Evolutionary conservation across 2,329 filamentous ascomycete genomes (phyloP), one percentile per base, ranked within the genome.

Genomic region (Xylaria sp.): DNA sequence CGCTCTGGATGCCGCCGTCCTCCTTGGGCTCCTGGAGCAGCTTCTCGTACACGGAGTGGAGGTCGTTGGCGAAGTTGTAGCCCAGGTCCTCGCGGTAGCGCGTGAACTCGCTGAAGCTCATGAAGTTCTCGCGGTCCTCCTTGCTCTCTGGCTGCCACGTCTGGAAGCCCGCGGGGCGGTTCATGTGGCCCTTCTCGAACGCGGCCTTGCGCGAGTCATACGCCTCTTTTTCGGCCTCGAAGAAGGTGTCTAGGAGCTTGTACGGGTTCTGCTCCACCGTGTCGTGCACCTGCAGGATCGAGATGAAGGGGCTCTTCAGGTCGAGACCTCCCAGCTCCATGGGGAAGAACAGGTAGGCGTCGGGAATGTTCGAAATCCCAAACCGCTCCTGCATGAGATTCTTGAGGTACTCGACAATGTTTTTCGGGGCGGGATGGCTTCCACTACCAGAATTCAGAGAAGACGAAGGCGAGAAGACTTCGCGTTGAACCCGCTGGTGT

Each of bases 391-490:
- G 62, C 9, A 88, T 80, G 6, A 75, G 72, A 13, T 72, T 69
- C 46, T 83, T 81, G 1, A 88, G 74, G 57, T 84, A 78, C n/a
- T 79, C 76, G 0, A 78, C 78, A 1, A 86, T 79, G 24, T 77
- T 80, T 2, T 63, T 68, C 7, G 49, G 49, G 9, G 11, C 7
- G 18, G 49, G 1, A 66, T 64, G 48, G 16, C 61, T 48, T 37
- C 52, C 53, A 19, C 52, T 39, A 2, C 56, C 56, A 1, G 50
- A 45, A 7, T 50, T 44, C 4, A 59, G 54, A 0, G 66, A 67
- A 0, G 69, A 62, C 4, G 70, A 63, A 4, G 69, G 63, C 2
- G 72, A 68, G 61, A 83, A 83, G 5, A 82, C 69, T 39, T 71
- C 69, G 7, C 73, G 66, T 59, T 84, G 79, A 37, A 80, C 79